phyloP scores from a whole-genome alignment of 805 yeast species.

The Scheffersomyces ergatensis region DNA sequence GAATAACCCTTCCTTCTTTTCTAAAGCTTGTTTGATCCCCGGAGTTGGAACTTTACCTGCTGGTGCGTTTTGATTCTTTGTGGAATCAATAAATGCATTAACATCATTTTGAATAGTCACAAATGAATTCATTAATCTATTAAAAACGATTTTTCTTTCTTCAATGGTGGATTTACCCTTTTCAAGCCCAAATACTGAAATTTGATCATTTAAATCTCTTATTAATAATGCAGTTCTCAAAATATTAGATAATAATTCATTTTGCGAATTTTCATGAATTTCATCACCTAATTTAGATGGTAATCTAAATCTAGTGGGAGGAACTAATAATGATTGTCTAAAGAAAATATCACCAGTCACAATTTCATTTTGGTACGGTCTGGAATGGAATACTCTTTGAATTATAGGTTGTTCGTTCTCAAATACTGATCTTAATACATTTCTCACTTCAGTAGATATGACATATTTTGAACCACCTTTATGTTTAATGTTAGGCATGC shows the following conservation, averaged over 20 bases:
- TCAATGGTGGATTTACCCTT: constrained; percentile 47
- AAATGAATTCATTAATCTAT: constrained; percentile 91
- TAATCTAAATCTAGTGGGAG: constrained; percentile 93
- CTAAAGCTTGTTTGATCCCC: constrained; percentile 96
- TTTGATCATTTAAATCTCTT: constrained; percentile 85
- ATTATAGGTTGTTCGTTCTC: constrained; percentile 66
- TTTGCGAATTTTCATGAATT: constrained; percentile 90
- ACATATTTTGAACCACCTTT: constrained; percentile 76
- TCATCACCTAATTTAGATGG: constrained; percentile 98
- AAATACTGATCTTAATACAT: constrained; percentile 73
- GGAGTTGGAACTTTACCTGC: constrained; percentile 78
- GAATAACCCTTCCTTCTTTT: constrained; percentile 97
- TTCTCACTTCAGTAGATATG: constrained; percentile 82
- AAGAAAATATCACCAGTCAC: constrained; percentile 82
- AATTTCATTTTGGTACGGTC: constrained; percentile 55
- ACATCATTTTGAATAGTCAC: constrained; percentile 94
- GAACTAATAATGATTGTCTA: constrained; percentile 84
- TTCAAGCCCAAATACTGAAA: constrained; percentile 46
- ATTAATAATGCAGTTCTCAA: constrained; percentile 78
- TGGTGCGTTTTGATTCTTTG: constrained; percentile 75
- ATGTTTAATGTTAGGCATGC: constrained; percentile 53
- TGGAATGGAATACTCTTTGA: constrained; percentile 74
- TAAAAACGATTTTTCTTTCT: constrained; percentile 74
- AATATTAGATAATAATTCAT: constrained; percentile 79
- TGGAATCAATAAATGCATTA: constrained; percentile 87